phyloP scores from a whole-genome alignment of 305 asterid species.

The Rubia occidens region DNA sequence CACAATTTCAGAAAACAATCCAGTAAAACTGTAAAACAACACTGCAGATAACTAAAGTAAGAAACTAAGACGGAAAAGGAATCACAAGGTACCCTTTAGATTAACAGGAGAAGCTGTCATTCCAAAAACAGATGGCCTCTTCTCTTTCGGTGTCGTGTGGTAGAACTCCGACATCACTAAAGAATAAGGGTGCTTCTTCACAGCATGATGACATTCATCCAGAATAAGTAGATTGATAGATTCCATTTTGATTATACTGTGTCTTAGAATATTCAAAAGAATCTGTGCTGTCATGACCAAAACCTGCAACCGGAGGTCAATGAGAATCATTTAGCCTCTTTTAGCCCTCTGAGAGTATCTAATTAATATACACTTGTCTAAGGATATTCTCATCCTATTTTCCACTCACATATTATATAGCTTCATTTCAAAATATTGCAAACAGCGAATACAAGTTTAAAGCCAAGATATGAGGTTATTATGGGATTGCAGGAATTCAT shows the following conservation, averaged over 20 bases:
- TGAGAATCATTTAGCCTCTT: slow-evolving; percentile 13
- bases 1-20: slow-evolving; percentile 9
- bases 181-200: slow-evolving; percentile 97
- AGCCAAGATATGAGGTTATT: not conserved
- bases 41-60: not conserved
- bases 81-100: slow-evolving; percentile 66
- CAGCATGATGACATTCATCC: slow-evolving; percentile 99
- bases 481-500: not conserved
- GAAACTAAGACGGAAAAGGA: not conserved
- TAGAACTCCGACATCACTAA: slow-evolving; percentile 98
- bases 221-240: slow-evolving; percentile 80
- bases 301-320: slow-evolving; percentile 45
- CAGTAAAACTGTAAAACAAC: not conserved
- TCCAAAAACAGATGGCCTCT: slow-evolving; percentile 95
- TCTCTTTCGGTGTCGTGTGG: slow-evolving; percentile 80
- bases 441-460: too few species aligned
- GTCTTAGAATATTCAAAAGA: slow-evolving; percentile 92
- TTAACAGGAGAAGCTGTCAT: slow-evolving; percentile 99
- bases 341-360: slow-evolving; percentile 4
- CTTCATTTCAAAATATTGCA: not conserved
- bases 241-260: slow-evolving; percentile 95
- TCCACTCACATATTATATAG: not conserved
- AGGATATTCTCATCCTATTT: not conserved
- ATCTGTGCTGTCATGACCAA: slow-evolving; percentile 99
- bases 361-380: not conserved